Evolutionary conservation across 768 basidiomycete genomes (phyloP).

Genomic region (Rhodotorula kratochvilovae): DNA sequence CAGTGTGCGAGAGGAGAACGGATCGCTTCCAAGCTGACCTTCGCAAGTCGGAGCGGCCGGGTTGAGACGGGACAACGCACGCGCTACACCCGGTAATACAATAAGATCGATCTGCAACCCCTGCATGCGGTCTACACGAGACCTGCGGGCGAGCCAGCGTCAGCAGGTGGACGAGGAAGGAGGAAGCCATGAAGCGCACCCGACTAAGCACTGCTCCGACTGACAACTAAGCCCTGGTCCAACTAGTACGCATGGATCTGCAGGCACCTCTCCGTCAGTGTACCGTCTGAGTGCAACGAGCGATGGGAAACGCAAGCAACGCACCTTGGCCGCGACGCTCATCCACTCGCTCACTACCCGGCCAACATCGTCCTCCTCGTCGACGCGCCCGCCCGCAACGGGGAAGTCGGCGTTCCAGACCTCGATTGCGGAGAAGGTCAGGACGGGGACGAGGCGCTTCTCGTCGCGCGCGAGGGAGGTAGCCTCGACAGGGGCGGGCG

Average conservation of each 20-base stretch:
- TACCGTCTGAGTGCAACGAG: background rate
- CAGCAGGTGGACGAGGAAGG: background rate
- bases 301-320: background rate
- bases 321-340: slow-evolving; percentile 19
- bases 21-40: no score
- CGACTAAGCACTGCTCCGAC: no score
- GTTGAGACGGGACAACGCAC: no score
- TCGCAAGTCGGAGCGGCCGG: no score
- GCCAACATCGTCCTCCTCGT: slow-evolving; percentile 20
- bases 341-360: slow-evolving; percentile 19
- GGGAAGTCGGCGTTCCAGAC: slow-evolving; percentile 31
- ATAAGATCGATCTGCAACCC: no score
- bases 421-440: slow-evolving; percentile 10
- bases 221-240: no score
- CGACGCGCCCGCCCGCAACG: slow-evolving; percentile 10
- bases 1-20: no score
- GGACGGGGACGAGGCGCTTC: slow-evolving; percentile 2
- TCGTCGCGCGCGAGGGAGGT: background rate
- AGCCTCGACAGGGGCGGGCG: background rate
- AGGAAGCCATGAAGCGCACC: background rate
- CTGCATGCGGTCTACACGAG: no score
- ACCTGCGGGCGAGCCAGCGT: no score
- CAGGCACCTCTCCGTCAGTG: background rate
- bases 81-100: no score
- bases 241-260: slow-evolving; percentile 10